Percentiles rank a stretch among this genome's conserved stretches.
Evolutionary conservation across 2,329 filamentous ascomycete species (phyloP).

Genomic region (Penicillium sp.): DNA sequence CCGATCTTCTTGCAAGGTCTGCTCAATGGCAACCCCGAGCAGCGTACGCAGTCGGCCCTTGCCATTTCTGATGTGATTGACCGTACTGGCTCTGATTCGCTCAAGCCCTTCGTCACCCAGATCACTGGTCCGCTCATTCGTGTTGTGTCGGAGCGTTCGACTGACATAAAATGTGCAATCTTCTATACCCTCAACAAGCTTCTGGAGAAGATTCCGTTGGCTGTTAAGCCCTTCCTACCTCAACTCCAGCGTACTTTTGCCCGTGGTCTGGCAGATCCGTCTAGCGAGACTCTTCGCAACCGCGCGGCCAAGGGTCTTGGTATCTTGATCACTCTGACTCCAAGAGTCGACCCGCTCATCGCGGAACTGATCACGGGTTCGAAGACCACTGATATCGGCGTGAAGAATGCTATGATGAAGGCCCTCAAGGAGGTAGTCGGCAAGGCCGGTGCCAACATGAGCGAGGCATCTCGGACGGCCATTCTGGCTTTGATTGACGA

Average conservation of each 20-base stretch:
- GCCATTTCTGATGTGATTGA: conserved; percentile 96
- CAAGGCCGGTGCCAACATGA: conserved; percentile 93
- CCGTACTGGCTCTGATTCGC: conserved; percentile 76
- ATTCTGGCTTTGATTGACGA: conserved; percentile 85
- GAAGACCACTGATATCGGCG: conserved; percentile 80
- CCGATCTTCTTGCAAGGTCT: conserved; percentile 97
- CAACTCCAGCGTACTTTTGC: conserved; percentile 96
- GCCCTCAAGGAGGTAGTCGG: conserved; percentile 93
- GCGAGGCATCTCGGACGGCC: conserved; percentile 77
- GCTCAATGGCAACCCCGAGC: conserved; percentile 91
- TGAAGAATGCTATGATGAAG: conserved; percentile 94
- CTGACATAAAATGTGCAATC: conserved; percentile 89
- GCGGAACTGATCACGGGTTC: conserved; percentile 90
- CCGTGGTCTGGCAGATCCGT: conserved; percentile 87
- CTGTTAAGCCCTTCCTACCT: conserved; percentile 93
- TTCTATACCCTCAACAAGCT: conserved; percentile 90
- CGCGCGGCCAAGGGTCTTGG: conserved; percentile 91
- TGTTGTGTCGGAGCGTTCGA: conserved; percentile 93
- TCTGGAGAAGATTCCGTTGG: conserved; percentile 90
- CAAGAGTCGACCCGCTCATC: conserved; percentile 91
- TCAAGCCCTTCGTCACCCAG: conserved; percentile 94
- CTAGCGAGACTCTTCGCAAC: conserved; percentile 79
- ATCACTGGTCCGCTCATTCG: conserved; percentile 96
- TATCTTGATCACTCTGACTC: conserved; percentile 91
- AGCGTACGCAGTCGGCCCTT: conserved; percentile 84